Evolutionary conservation across 345 rosid species (phyloP).

Genomic region (Adansonia digitata): DNA sequence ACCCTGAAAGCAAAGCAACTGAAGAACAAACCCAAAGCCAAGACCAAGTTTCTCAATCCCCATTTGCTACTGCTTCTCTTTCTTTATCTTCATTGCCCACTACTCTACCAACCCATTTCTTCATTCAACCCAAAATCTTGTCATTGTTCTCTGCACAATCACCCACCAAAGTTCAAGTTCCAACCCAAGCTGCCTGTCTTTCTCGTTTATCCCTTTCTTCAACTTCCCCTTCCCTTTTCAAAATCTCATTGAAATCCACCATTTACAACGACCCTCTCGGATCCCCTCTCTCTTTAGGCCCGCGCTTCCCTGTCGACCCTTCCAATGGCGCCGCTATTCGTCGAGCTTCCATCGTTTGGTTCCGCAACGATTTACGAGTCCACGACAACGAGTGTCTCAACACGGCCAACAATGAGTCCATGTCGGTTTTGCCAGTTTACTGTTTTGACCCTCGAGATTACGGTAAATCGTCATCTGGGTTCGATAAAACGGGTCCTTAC

Average conservation of each 20-base stretch:
- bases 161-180: slow-evolving; percentile 63
- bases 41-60: slow-evolving; percentile 31
- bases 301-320: slow-evolving; percentile 89
- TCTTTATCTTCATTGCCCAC: slow-evolving; percentile 42
- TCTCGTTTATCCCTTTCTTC: slow-evolving; percentile 53
- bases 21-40: slow-evolving; percentile 19
- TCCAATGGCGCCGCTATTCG: slow-evolving; percentile 76
- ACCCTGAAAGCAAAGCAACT: slow-evolving; percentile 31
- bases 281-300: slow-evolving; percentile 70
- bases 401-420: slow-evolving; percentile 74
- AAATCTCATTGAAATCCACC: slow-evolving; percentile 74
- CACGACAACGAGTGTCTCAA: slow-evolving; percentile 87
- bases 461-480: slow-evolving; percentile 83
- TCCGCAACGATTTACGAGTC: slow-evolving; percentile 91
- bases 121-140: slow-evolving; percentile 43
- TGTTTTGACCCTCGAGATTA: slow-evolving; percentile 97
- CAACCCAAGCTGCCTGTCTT: slow-evolving; percentile 61
- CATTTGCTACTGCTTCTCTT: slow-evolving; percentile 63
- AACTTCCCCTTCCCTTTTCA: slow-evolving; percentile 36
- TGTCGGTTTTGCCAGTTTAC: slow-evolving; percentile 86
- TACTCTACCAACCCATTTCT: slow-evolving; percentile 43
- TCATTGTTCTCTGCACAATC: slow-evolving; percentile 35
- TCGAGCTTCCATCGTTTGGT: slow-evolving; percentile 83
- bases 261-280: slow-evolving; percentile 77
- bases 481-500: slow-evolving; percentile 81